Base-by-base conservation (phyloP, 2,329 filamentous ascomycete genomes). In the Sclerotinia trifoliorum region DNA sequence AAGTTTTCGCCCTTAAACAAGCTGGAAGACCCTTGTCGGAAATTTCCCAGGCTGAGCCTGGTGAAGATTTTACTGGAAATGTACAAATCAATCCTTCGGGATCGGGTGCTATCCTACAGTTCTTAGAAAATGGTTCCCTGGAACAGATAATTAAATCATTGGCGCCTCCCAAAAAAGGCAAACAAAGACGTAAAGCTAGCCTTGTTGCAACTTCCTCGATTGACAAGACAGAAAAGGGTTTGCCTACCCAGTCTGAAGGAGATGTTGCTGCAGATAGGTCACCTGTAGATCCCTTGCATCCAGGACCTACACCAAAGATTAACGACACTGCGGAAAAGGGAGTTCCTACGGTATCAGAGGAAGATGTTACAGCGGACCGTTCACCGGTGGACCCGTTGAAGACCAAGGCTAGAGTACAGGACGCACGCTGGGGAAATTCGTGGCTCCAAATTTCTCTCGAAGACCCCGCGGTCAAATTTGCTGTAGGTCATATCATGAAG, bases 401-500 rank as follows among this genome's bases (percentile, higher is more conserved):
- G 64, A 42, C 68, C 70, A 32, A 72, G 70, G 61, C 74, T 71
- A 62, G 77, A 76, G 68, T 68, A 56, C 71, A 73, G 26, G 73
- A 81, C 65, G 78, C 81, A 73, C 74, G 79, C 1, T 86, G 83
- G 83, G 83, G 85, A 69, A 74, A 78, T 15, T 81, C 81, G 65
- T 92, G 88, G 88, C 85, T 87, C 76, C 74, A 79, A 7, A 78
- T 88, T 19, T 80, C 84, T 3, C 77, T 95, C 39, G 77, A 80
- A 24, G 84, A 92, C 72, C 79, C 82, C 1, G 78, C 81, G 52
- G 77, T 91, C 71, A 93, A 91, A 77, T 94, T 95, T 81, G 87
- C 88, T 68, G 92, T 95, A 85, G 72, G 89, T 83, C 70, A 48
- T 51, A 39, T 52, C 19, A 48, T 35, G 5, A 8, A 15, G 17